Evolutionary conservation across 495 filamentous ascomycete genomes (phyloP), one percentile per base, ranked within the genome.

Genomic region (Aspergillus haitiensis): DNA sequence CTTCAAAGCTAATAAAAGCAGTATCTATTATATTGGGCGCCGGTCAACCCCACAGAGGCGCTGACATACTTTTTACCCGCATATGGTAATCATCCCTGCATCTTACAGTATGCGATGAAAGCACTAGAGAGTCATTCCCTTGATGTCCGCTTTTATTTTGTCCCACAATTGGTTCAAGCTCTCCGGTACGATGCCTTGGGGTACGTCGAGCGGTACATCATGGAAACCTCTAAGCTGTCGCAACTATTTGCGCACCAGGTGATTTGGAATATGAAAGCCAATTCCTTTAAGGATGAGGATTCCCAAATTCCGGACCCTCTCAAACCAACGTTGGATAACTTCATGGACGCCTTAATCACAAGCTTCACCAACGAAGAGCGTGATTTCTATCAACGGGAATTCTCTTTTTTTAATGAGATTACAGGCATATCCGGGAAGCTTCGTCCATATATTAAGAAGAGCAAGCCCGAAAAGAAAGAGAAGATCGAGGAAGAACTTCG

Each of bases 191-290:
- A 99, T 78, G 86, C 84, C 27, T 76, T 99, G 47, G 94, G 95
- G 42, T 98, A 98, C 70, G 93, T 96, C 1, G 93, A 98, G 69
- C 83, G 94, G 60, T 98, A 97, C 64, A 98, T 98, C 34, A 80
- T 97, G 21, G 94, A 99, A 76, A 96, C 95, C 5, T 93, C 91
- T 2, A 93, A 93, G 64, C 90, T 94, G 66, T 97, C 93, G 27
- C 95, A 97, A 69, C 77, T 97, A 1, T 99, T 99, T 70, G 92
- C 95, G 7, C 95, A 99, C 72, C 95, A 99, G 60, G 97, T 99
- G 60, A 98, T 99, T 61, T 99, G 95, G 95, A 99, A 98, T 70
- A 99, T 99, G 88, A 97, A 96, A 69, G 95, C 95, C 18, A 99
- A 99, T 70, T 86, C 92, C 3, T 99, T 91, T 76, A 98, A 97